Evolutionary conservation across 805 yeast genomes (phyloP).

Genomic region (Metschnikowia anglica): DNA sequence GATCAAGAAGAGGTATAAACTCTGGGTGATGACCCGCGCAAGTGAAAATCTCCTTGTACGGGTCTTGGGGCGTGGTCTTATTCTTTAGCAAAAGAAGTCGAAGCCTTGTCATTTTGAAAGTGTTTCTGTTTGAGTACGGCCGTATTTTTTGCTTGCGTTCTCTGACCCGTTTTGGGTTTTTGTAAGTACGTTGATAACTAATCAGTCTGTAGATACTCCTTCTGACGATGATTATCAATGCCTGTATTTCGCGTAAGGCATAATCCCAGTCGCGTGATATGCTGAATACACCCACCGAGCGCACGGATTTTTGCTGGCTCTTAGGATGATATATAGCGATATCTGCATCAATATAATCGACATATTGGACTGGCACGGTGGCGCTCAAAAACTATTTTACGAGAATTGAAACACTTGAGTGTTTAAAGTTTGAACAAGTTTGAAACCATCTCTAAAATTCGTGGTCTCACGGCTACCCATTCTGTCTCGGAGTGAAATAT

Average conservation of each 20-base stretch:
- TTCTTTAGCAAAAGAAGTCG: slow-evolving; percentile 63
- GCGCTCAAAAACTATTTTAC: too few relatives aligned
- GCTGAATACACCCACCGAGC: too few relatives aligned
- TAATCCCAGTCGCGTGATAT: slow-evolving; percentile 6
- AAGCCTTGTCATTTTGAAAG: slow-evolving; percentile 7
- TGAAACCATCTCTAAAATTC: too few relatives aligned
- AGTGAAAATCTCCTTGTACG: slow-evolving; percentile 51
- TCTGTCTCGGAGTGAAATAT: not conserved
- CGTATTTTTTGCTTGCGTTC: too few relatives aligned
- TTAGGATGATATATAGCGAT: not conserved
- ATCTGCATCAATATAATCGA: too few relatives aligned
- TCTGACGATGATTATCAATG: not conserved
- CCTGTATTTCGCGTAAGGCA: slow-evolving; percentile 4
- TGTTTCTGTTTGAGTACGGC: too few relatives aligned
- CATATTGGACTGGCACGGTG: too few relatives aligned
- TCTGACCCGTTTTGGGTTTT: too few relatives aligned
- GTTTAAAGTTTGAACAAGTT: not conserved
- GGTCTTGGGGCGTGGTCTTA: slow-evolving; percentile 65
- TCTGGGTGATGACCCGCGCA: slow-evolving; percentile 39
- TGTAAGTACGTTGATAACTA: too few relatives aligned
- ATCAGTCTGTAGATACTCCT: too few relatives aligned
- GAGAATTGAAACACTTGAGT: not conserved
- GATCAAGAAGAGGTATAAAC: slow-evolving; percentile 75
- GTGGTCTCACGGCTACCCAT: too few relatives aligned
- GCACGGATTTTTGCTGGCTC: too few relatives aligned